phyloP scores from a whole-genome alignment of 768 basidiomycete genomes.

The Scleroderma citrinum region DNA sequence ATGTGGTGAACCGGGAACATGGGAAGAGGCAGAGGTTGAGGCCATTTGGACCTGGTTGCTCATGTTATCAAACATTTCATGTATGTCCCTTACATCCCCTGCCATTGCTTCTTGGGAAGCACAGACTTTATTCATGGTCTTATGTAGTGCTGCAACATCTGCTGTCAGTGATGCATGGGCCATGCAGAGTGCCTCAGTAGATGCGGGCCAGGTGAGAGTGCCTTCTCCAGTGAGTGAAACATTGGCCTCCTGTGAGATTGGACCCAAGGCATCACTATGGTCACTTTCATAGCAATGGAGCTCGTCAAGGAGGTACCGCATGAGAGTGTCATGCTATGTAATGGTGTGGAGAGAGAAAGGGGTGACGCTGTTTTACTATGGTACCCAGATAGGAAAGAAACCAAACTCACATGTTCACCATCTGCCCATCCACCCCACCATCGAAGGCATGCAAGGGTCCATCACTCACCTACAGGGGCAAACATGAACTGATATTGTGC shows the following conservation, averaged over 20 bases:
- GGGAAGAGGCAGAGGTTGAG: no score
- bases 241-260: no score
- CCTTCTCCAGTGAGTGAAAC: not conserved
- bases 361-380: not conserved
- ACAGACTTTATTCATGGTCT: not conserved
- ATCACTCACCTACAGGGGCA: no score
- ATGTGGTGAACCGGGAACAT: no score
- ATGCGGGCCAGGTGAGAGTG: not conserved
- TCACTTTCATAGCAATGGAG: slow-evolving; percentile 22
- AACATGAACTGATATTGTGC: no score
- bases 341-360: no score
- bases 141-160: not conserved
- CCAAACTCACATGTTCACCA: slow-evolving; percentile 31
- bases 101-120: no score
- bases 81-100: not conserved
- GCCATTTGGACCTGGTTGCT: no score
- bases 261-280: slow-evolving; percentile 18
- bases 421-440: no score
- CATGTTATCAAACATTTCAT: not conserved
- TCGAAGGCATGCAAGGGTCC: no score
- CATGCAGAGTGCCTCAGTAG: not conserved
- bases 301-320: slow-evolving; percentile 24
- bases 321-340: slow-evolving; percentile 4
- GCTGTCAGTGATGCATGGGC: no score
- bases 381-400: not conserved